phyloP scores from a whole-genome alignment of 257 asterid species.

The Solanum chmielewskii region DNA sequence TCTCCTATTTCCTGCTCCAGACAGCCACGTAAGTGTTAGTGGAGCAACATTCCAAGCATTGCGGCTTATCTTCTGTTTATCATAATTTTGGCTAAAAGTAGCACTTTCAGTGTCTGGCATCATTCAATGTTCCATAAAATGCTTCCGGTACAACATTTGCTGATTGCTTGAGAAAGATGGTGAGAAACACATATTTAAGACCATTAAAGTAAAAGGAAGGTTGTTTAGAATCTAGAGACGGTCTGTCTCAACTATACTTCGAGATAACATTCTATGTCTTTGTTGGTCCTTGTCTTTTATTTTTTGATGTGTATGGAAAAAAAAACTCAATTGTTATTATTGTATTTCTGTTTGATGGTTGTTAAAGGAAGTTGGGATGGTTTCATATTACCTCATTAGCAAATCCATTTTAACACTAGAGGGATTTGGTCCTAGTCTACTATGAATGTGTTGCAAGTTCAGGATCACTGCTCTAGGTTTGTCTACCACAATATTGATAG shows the following conservation, averaged over 20 bases:
- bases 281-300: background rate
- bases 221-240: background rate
- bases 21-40: background rate
- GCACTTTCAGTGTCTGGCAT: background rate
- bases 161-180: background rate
- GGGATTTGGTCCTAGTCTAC: background rate
- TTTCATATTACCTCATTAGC: background rate
- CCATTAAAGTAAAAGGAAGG: background rate
- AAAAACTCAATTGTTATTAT: background rate
- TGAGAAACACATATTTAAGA: background rate
- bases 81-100: background rate
- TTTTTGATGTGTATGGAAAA: background rate
- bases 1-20: background rate
- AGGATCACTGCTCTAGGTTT: background rate
- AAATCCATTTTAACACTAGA: background rate
- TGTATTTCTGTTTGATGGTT: background rate
- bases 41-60: background rate
- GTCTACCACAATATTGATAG: background rate
- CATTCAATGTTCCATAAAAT: background rate
- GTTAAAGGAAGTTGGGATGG: background rate
- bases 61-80: background rate
- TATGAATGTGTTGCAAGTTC: background rate
- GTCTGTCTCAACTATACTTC: background rate
- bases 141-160: background rate
- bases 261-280: background rate